Base-by-base conservation (phyloP, 805 yeast species). In the Suhomyces pyralidae region DNA sequence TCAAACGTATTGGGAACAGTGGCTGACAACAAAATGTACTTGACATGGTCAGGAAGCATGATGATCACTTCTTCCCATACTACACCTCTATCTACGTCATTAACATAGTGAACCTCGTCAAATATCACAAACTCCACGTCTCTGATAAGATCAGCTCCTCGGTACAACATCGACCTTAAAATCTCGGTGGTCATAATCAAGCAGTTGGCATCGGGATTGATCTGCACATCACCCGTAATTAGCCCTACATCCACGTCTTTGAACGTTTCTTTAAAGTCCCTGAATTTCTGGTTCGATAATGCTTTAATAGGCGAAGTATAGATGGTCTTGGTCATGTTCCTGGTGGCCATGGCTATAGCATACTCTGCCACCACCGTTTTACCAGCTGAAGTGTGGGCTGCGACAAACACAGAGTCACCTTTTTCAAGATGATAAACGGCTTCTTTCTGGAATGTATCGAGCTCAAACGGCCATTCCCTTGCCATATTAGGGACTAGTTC, bases 31-130 rank as follows among this genome's bases (percentile, higher is more conserved):
- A 94, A 74, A 56, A 94, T 90, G 61, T 89, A 88, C 64, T 93
- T 93, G 53, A 94, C 94, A 65, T 94, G 97, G 58, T 92, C 97
- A 0, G 99, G 99, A 32, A 94, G 76, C 96, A 94, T 90, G 60
- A 94, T 94, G 55, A 94, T 94, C 20, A 94, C 97, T 71, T 94
- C 99, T 73, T 94, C 99, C 99, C 99, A 94, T 3, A 94, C 99
- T 12, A 94, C 99, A 64, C 99, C 99, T 69, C 99, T 84, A 62
- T 90, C 97, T 53, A 90, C 86, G 72, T 94, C 99, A 67, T 94
- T 94, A 56, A 94, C 97, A 66, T 94, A 94, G 70, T 94, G 99
- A 1, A 94, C 99, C 67, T 94, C 99, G 73, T 94, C 99, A 67
- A 94, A 94, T 40, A 94, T 91, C 25, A 94, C 97, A 76, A 92